Percentiles rank a stretch among this genome's conserved stretches.
phyloP scores from a whole-genome alignment of 352 stramenopile species.

The Phytophthora podocarpi region DNA sequence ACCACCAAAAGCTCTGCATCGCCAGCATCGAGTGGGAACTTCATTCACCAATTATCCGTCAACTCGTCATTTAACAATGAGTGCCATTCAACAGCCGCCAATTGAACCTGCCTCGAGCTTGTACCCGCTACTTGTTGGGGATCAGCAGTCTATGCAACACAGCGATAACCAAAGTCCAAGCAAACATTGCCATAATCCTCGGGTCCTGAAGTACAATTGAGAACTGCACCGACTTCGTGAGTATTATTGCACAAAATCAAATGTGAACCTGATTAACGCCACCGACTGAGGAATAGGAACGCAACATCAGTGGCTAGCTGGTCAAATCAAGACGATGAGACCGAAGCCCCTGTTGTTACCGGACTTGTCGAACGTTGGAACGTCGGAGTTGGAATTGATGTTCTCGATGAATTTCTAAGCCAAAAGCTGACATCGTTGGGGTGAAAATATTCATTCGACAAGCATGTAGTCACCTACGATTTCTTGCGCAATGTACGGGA shows the following conservation, averaged over 20 bases:
- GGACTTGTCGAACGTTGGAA: constrained; percentile 3
- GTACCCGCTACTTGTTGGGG: not conserved
- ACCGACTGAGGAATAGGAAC: constrained; percentile 20
- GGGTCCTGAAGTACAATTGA: constrained; percentile 45
- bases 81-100: constrained; percentile 7
- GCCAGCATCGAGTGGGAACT: not conserved
- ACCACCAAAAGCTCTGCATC: too few relatives aligned
- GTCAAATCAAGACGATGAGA: constrained; percentile 4
- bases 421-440: constrained; percentile 37
- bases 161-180: constrained; percentile 3
- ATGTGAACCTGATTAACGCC: constrained; percentile 28
- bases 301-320: constrained; percentile 24
- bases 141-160: constrained; percentile 14
- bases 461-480: too few relatives aligned
- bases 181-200: constrained; percentile 40
- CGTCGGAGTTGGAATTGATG: constrained; percentile 18
- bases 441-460: too few relatives aligned
- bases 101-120: not conserved
- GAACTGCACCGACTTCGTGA: constrained; percentile 43
- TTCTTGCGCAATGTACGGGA: too few relatives aligned
- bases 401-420: constrained; percentile 34
- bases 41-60: constrained; percentile 12
- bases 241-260: constrained; percentile 35
- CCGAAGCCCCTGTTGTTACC: constrained; percentile 24
- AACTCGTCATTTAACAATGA: constrained; percentile 17